Base-by-base conservation (phyloP, 805 yeast genomes). In the Candida yuanshanica region DNA sequence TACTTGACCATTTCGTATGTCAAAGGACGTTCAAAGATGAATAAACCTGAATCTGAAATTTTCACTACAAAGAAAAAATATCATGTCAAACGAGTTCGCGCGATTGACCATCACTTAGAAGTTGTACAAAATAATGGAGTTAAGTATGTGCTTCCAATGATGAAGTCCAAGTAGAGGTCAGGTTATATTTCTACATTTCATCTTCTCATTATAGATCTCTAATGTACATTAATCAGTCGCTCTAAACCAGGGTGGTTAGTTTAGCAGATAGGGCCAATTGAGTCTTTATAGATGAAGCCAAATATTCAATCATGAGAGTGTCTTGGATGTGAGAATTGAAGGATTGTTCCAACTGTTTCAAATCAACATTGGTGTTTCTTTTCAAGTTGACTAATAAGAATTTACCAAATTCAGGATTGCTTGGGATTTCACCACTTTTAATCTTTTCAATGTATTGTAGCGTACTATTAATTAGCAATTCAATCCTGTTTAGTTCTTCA, bases 261-360 rank as follows among this genome's bases (percentile, higher is more conserved):
- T 84, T 79, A 36, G 88, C 79, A 55, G 88, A 78, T 56, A 83
- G 70, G 60, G 83, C 90, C 49, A 86, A 73, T 67, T 88, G 96
- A 48, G 88, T 83, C 67, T 83, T 85, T 53, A 88, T 79, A 41
- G 93, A 84, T 51, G 82, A 79, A 43, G 95, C 82, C 63, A 88
- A 72, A 59, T 82, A 84, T 59, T 85, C 91, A 48, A 88, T 75
- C 79, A 87, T 77, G 46, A 84, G 70, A 33, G 87, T 79, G 55
- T 88, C 95, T 62, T 85, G 88, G 58, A 81, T 70, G 60, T 85
- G 89, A 27, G 75, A 71, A 58, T 77, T 78, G 70, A 86, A 79
- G 47, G 79, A 72, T 48, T 70, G 63, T 56, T 75, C 77, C 53
- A 83, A 69, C 38, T 71, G 70, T 35, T 74, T 77, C 47, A 51